phyloP scores from a whole-genome alignment of 768 basidiomycete species.

The Russula dissimulans region DNA sequence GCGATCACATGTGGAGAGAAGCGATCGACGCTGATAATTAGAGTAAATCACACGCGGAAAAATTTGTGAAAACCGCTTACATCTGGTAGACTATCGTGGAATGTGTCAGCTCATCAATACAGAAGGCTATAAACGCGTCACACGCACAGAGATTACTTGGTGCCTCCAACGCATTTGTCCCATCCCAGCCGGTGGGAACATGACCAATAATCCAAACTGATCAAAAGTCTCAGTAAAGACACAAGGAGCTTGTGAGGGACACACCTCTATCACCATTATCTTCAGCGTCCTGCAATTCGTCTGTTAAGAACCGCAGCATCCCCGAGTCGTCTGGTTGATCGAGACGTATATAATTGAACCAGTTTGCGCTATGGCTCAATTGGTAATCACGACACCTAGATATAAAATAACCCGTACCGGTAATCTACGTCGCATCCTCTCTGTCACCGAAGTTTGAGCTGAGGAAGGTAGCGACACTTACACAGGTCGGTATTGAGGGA shows the following conservation, averaged over 20 bases:
- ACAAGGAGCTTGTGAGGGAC: neutral
- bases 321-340: conserved; percentile 61
- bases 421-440: conserved; percentile 11
- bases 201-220: conserved; percentile 47
- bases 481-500: conserved; percentile 72
- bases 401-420: conserved; percentile 20
- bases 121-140: neutral
- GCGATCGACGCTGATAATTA: conserved; percentile 50
- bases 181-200: conserved; percentile 61
- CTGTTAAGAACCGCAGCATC: conserved; percentile 68
- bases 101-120: neutral
- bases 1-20: conserved; percentile 72
- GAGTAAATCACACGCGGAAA: neutral
- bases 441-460: conserved; percentile 1
- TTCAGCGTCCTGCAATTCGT: conserved; percentile 71
- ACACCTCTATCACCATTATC: conserved; percentile 63
- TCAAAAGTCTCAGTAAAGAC: conserved; percentile 15
- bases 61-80: conserved; percentile 22
- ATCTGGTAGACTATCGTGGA: conserved; percentile 38
- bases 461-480: conserved; percentile 28
- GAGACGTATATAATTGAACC: conserved; percentile 71
- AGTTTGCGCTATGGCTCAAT: conserved; percentile 42
- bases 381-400: neutral
- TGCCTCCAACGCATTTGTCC: conserved; percentile 49
- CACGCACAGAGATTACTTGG: conserved; percentile 63